Base-by-base conservation (phyloP, 345 rosid genomes). In the Eucalyptus microcorys region DNA sequence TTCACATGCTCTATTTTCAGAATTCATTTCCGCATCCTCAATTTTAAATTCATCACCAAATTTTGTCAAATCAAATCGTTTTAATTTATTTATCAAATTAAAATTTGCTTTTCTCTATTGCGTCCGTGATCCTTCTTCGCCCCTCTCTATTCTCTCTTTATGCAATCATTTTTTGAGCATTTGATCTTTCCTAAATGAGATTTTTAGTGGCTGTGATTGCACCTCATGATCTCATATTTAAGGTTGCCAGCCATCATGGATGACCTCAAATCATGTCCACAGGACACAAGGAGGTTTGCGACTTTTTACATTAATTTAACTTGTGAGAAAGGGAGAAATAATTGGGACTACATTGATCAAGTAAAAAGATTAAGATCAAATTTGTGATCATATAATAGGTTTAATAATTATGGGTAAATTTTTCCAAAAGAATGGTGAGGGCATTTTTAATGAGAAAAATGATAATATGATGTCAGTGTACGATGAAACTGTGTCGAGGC, bases 121-220 rank as follows among this genome's bases (percentile, higher is more conserved):
- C 3, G 1, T 21, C 4, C 4, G 10, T 15, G 5, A 14, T n/a
- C 37, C 37, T n/a, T n/a, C 37, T 30, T 15, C 3, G 2, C 40
- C 76, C 15, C 40, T 64, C 10, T 14, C 40, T 34, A 4, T 32
- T n/a, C 4, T 8, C 79, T 32, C 79, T 5, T 9, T 55, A 5
- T 55, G 5, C 1, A 24, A 9, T 55, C 6, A 55, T 24, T 4
- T 9, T 55, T 9, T 55, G 12, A 55, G 30, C 30, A 55, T 55
- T 55, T 55, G 30, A 55, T 10, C 6, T 24, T 55, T 6, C 6
- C 3, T 55, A 55, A 26, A 55, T 24, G 27, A 55, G 11, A 55
- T 10, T 24, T 2, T 55, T 55, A 26, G 30, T 4, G 12, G 1
- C 30, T 14, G 1, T 24, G 61, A 10, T 11, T 55, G 0, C 30